Evolutionary conservation across 495 filamentous ascomycete species (phyloP).

Genomic region (Penicillium silybi): DNA sequence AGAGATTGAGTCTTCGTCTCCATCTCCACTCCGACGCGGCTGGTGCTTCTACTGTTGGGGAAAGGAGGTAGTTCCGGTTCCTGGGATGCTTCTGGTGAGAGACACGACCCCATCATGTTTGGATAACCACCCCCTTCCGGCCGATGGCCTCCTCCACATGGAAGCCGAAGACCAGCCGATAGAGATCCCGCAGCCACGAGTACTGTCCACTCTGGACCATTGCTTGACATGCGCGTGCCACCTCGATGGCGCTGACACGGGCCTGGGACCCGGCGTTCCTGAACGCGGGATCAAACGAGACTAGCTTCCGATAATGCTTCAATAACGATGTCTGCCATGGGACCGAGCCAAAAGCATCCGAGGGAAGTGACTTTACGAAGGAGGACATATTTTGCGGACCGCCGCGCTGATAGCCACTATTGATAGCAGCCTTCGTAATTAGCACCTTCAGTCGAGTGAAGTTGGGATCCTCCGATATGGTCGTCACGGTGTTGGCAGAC

Average conservation of each 20-base stretch:
- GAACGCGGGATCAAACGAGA: conserved; percentile 66
- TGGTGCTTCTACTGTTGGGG: neutral
- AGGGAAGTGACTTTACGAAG: conserved; percentile 72
- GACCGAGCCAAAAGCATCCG: conserved; percentile 69
- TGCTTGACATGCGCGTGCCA: conserved; percentile 70
- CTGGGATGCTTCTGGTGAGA: neutral
- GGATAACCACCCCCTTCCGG: conserved; percentile 49
- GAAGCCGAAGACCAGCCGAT: conserved; percentile 79
- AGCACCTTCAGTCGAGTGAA: conserved; percentile 69
- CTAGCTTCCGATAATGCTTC: conserved; percentile 71
- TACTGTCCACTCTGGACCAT: conserved; percentile 67
- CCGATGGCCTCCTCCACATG: conserved; percentile 67
- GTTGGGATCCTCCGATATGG: conserved; percentile 63
- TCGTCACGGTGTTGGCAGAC: conserved; percentile 70
- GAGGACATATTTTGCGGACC: conserved; percentile 50
- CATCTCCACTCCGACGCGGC: neutral
- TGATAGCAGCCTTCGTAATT: conserved; percentile 77
- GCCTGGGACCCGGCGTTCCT: conserved; percentile 51
- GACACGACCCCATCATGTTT: conserved; percentile 20
- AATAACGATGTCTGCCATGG: conserved; percentile 67
- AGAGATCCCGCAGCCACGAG: conserved; percentile 74
- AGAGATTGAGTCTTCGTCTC: neutral
- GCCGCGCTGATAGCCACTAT: conserved; percentile 62
- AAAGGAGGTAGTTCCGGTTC: neutral
- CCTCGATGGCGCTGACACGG: conserved; percentile 61